Percentiles rank a stretch among this genome's conserved stretches.
phyloP scores from a whole-genome alignment of 2,329 filamentous ascomycete species.

The Leptographium lundbergii region DNA sequence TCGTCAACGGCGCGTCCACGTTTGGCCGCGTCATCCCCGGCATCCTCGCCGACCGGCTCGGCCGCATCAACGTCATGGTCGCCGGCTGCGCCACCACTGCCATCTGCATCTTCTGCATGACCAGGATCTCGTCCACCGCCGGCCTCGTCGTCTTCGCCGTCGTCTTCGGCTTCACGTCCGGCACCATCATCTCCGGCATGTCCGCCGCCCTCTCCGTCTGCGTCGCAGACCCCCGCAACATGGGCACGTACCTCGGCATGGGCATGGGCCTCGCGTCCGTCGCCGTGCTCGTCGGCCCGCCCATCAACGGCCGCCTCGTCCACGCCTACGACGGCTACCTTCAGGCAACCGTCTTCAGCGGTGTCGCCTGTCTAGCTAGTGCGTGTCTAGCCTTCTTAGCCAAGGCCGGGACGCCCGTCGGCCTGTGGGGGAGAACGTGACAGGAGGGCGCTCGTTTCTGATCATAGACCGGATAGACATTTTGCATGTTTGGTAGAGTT shows the following conservation, averaged over 20 bases:
- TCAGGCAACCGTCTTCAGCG: constrained; percentile 26
- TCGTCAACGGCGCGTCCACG: constrained; percentile 45
- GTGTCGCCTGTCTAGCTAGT: constrained; percentile 21
- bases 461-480: too few species aligned
- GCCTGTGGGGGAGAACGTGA: constrained; percentile 12
- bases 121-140: constrained; percentile 11
- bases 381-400: constrained; percentile 5
- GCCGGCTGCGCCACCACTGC: constrained; percentile 7
- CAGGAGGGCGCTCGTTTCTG: not conserved
- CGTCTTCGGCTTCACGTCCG: constrained; percentile 14
- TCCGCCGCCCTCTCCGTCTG: constrained; percentile 24
- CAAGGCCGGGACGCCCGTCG: constrained; percentile 17
- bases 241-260: constrained; percentile 38
- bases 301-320: constrained; percentile 31
- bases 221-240: constrained; percentile 30
- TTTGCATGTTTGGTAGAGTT: too few species aligned
- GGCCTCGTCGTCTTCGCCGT: constrained; percentile 12
- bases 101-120: constrained; percentile 19
- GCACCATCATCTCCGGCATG: constrained; percentile 22
- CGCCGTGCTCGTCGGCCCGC: constrained; percentile 29
- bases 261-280: constrained; percentile 24
- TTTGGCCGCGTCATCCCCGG: constrained; percentile 40
- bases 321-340: constrained; percentile 23
- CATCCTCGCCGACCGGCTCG: constrained; percentile 36
- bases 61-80: constrained; percentile 30